Conservation (phyloP, 371 early-diverging fungal species). For the Rhizopus microsporus region DNA sequence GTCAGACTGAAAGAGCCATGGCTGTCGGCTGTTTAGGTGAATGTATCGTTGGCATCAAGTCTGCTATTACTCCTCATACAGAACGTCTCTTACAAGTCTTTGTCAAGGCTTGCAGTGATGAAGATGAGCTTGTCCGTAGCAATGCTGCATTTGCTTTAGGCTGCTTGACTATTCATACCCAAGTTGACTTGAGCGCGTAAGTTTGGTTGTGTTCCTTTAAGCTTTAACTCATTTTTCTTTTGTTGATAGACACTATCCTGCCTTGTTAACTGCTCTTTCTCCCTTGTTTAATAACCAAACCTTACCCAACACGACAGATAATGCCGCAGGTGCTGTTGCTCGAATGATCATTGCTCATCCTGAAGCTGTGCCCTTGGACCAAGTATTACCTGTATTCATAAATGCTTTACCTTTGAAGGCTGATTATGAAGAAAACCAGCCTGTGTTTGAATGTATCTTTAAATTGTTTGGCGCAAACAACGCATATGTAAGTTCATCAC, state of each 20-base stretch:
- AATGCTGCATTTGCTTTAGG: constrained; percentile 87
- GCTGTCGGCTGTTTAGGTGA: constrained; percentile 86
- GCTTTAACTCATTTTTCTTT: constrained; percentile 1
- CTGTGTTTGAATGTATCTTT: constrained; percentile 72
- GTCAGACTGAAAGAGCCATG: constrained; percentile 81
- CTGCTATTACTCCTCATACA: constrained; percentile 71
- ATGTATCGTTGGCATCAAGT: constrained; percentile 67
- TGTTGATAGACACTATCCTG: constrained; percentile 56
- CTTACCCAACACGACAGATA: constrained; percentile 73
- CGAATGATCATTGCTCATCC: constrained; percentile 59
- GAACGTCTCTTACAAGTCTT: constrained; percentile 65
- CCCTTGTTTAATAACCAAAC: constrained; percentile 69
- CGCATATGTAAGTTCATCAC: constrained; percentile 35
- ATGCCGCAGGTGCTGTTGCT: constrained; percentile 60
- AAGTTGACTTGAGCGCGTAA: constrained; percentile 63
- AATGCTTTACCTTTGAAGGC: constrained; percentile 72
- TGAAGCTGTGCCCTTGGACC: constrained; percentile 71
- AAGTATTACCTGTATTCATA: constrained; percentile 75
- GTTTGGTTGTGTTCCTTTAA: neutral
- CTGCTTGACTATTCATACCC: constrained; percentile 65
- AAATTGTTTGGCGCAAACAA: constrained; percentile 59
- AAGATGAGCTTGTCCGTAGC: constrained; percentile 78
- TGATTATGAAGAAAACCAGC: constrained; percentile 80
- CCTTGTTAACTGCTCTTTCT: constrained; percentile 67
- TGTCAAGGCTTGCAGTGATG: constrained; percentile 68